Evolutionary conservation across 2,329 filamentous ascomycete species (phyloP).

Genomic region (Fusarium protoensiforme): DNA sequence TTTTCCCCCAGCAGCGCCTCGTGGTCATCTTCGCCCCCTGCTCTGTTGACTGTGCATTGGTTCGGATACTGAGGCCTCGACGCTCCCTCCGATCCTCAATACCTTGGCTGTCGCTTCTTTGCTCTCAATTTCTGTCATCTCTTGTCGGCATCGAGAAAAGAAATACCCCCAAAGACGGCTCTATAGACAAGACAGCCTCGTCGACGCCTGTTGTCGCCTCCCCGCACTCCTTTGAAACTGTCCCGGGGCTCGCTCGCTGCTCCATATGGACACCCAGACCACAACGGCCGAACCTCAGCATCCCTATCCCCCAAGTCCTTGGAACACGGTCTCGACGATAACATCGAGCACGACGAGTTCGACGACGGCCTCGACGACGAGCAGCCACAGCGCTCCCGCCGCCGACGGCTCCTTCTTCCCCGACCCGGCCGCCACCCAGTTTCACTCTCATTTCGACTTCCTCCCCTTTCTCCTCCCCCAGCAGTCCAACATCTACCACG

Average conservation of each 20-base stretch:
- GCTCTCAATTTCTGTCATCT: slow-evolving; percentile 27
- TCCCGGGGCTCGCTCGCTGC: slow-evolving; percentile 46
- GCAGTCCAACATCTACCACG: slow-evolving; percentile 69
- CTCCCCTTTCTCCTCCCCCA: slow-evolving; percentile 69
- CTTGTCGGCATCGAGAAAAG: slow-evolving; percentile 25
- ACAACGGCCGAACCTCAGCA: slow-evolving; percentile 52
- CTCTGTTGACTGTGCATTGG: slow-evolving; percentile 29
- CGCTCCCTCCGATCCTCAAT: slow-evolving; percentile 15
- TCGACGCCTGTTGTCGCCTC: slow-evolving; percentile 38
- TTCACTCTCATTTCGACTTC: slow-evolving; percentile 61
- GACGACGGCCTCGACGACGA: slow-evolving; percentile 41
- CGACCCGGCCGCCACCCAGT: slow-evolving; percentile 46
- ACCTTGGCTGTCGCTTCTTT: slow-evolving; percentile 25
- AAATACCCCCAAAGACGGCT: slow-evolving; percentile 25
- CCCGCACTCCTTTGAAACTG: slow-evolving; percentile 36
- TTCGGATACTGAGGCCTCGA: slow-evolving; percentile 37
- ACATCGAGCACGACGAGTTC: slow-evolving; percentile 41
- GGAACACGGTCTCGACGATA: slow-evolving; percentile 44
- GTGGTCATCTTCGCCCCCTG: slow-evolving; percentile 34
- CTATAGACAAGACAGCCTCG: slow-evolving; percentile 28
- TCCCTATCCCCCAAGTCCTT: slow-evolving; percentile 50
- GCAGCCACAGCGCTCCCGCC: slow-evolving; percentile 41
- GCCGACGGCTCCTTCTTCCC: slow-evolving; percentile 47
- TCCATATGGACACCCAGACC: slow-evolving; percentile 54
- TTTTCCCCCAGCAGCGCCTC: slow-evolving; percentile 39